Conservation (phyloP, 2,329 filamentous ascomycete species). For the Amphichorda felina region DNA sequence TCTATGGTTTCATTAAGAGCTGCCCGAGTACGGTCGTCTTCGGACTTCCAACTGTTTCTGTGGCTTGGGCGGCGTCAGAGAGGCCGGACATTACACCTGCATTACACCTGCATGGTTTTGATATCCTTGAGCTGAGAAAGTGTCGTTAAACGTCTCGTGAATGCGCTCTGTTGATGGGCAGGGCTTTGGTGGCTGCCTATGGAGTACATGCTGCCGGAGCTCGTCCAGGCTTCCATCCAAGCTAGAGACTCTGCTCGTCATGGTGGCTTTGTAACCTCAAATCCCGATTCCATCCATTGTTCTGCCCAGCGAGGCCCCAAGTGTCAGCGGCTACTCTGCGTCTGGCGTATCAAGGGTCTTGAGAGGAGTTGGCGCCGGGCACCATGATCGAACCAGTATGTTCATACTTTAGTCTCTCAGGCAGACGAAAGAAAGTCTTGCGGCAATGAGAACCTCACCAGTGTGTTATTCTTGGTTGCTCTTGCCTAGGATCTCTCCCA, state of each 20-base stretch:
- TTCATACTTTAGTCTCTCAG: too few species aligned
- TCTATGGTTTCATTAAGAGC: conserved; percentile 43
- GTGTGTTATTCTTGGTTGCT: neutral
- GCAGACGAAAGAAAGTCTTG: too few species aligned
- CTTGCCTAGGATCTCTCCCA: conserved; percentile 20
- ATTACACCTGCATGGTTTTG: neutral
- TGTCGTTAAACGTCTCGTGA: neutral
- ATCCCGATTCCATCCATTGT: too few species aligned
- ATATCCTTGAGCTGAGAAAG: too few species aligned
- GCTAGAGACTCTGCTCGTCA: neutral
- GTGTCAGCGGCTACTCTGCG: too few species aligned
- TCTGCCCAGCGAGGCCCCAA: too few species aligned
- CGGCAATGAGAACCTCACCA: too few species aligned
- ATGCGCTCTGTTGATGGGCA: neutral
- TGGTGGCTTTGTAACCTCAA: too few species aligned
- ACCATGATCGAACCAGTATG: too few species aligned
- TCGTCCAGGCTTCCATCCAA: neutral
- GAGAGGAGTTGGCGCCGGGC: too few species aligned
- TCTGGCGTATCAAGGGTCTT: too few species aligned
- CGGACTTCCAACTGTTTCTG: conserved; percentile 6
- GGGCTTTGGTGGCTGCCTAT: too few species aligned
- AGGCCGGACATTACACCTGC: conserved; percentile 19
- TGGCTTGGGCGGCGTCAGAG: conserved; percentile 30
- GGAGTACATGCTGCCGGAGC: neutral
- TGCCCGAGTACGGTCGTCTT: conserved; percentile 32